Base-by-base conservation (phyloP, 2,329 filamentous ascomycete species). In the Scedosporium aurantiacum region DNA sequence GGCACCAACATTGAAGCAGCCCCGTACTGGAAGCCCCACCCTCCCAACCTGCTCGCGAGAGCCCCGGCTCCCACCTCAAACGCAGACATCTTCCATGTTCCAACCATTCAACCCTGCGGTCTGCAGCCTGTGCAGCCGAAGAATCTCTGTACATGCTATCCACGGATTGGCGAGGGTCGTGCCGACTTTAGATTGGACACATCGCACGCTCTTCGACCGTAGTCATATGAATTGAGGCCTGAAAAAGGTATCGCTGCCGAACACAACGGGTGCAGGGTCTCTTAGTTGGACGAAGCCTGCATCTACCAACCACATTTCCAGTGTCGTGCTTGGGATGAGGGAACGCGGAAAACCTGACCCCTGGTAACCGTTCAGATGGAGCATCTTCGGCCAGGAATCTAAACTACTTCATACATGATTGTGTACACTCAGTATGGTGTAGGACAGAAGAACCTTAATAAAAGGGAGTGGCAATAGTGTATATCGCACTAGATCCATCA, bases 61-160 rank as follows among this genome's bases (percentile, higher is more conserved):
- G 37, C 58, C 58, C 57, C 47, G 23, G 27, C 37, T 43, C 41
- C 58, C 41, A 52, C 58, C 58, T 32, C n/a, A 60, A 32, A 32
- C 58, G 7, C 37, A 47, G 16, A 18, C n/a, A 21, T 47, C 43
- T 47, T 47, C 43, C n/a, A 21, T 47, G 14, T 47, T 47, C 43
- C 43, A 47, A 21, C 57, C 43, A 14, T 25, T 28, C 57, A 40
- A 40, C 57, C 57, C 57, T 58, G 57, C 57, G 41, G 21, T 43
- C 40, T 58, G 21, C 57, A 40, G 40, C 57, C 23, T 58, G 21
- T 58, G 57, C 57, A 47, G 57, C 37, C 18, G 43, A 23, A n/a
- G 43, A 23, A 47, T 18, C 21, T 23, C 16, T 8, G 14, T 23
- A 7, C 43, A n/a, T 47, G 43, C 16, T 4, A 47, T 21, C 32